phyloP scores from a whole-genome alignment of 495 filamentous ascomycete genomes.

The Tuber melanosporum region DNA sequence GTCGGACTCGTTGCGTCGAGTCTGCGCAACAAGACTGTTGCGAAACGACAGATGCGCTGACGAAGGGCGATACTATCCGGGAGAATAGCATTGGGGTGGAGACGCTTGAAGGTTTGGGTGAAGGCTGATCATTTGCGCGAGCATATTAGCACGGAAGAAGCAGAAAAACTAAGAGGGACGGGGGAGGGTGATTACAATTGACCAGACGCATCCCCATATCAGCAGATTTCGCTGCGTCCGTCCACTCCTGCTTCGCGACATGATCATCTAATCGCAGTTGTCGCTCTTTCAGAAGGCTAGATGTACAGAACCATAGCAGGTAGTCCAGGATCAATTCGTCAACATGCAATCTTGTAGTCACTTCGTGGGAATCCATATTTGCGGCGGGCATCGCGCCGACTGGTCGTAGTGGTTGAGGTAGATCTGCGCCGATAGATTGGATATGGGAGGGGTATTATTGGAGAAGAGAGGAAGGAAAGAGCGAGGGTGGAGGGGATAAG shows the following conservation, averaged over 20 bases:
- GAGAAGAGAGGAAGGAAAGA: neutral
- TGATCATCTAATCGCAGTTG: constrained; percentile 27
- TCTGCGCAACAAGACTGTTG: constrained; percentile 31
- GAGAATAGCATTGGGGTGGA: constrained; percentile 29
- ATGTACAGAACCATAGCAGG: constrained; percentile 38
- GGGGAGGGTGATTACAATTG: constrained; percentile 26
- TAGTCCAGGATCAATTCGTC: constrained; percentile 40
- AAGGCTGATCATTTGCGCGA: constrained; percentile 22
- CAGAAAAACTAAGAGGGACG: neutral
- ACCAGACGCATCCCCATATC: constrained; percentile 38
- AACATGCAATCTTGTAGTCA: constrained; percentile 28
- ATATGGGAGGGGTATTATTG: neutral
- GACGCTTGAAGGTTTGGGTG: constrained; percentile 31
- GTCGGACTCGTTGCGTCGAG: constrained; percentile 33
- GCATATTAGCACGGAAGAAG: neutral
- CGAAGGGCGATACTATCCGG: constrained; percentile 31
- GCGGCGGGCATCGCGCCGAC: neutral
- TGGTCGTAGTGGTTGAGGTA: neutral
- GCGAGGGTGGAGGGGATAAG: neutral
- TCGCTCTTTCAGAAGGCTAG: constrained; percentile 27
- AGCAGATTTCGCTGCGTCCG: constrained; percentile 33
- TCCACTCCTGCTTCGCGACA: constrained; percentile 27
- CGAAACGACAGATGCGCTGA: constrained; percentile 36
- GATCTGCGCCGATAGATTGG: neutral
- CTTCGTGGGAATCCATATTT: neutral